phyloP scores from a whole-genome alignment of 371 early-diverging fungal species.

The Mortierella sp. region DNA sequence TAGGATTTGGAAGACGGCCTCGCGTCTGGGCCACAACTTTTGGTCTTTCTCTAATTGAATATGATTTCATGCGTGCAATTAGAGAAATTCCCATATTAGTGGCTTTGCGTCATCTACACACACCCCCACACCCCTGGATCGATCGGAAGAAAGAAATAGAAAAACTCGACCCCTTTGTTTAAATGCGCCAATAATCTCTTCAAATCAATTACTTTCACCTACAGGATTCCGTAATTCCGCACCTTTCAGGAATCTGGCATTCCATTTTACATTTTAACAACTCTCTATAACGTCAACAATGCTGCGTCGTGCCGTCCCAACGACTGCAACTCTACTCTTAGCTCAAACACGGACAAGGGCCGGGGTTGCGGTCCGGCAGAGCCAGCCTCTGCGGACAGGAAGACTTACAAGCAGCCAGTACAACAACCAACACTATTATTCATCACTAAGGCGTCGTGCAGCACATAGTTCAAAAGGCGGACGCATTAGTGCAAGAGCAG shows the following conservation, averaged over 20 bases:
- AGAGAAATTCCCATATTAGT: too few species aligned
- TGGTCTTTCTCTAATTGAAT: too few species aligned
- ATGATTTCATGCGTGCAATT: too few species aligned
- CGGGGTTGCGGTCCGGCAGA: neutral
- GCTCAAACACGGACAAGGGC: constrained; percentile 14
- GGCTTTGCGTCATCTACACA: too few species aligned
- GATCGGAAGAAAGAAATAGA: too few species aligned
- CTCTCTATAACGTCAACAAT: constrained; percentile 1
- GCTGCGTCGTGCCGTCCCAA: neutral
- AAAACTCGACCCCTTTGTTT: too few species aligned
- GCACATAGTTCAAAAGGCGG: constrained; percentile 13
- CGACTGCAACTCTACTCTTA: constrained; percentile 4
- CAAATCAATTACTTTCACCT: neutral
- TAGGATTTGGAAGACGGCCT: too few species aligned
- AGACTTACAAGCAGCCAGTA: neutral
- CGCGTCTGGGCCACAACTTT: too few species aligned
- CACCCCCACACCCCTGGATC: too few species aligned
- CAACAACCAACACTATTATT: constrained; percentile 2
- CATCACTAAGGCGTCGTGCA: constrained; percentile 15
- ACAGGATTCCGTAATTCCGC: neutral
- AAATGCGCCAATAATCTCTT: too few species aligned
- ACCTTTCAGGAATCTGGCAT: neutral
- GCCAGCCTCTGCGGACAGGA: constrained; percentile 3
- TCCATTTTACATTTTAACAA: neutral
- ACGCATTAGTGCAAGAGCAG: constrained; percentile 29